Percentiles rank a stretch among this genome's conserved stretches.
Conservation (phyloP, 2,329 filamentous ascomycete genomes). For the Talaromyces islandicus region DNA sequence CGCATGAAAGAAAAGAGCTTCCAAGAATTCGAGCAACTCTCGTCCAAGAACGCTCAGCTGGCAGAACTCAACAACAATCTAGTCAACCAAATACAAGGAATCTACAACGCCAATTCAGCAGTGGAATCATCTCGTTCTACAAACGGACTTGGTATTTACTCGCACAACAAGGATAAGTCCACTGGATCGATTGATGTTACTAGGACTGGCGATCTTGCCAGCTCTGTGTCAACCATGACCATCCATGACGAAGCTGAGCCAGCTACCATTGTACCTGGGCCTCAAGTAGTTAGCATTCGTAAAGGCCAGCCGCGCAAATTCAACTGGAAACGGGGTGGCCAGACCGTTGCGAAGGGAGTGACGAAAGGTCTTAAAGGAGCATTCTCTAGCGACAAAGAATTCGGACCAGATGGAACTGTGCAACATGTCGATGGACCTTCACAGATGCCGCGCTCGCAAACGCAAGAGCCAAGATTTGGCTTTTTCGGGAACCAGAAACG, state of each 20-base stretch:
- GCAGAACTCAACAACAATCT: slow-evolving; percentile 94
- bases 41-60: slow-evolving; percentile 88
- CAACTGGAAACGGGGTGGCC: slow-evolving; percentile 97
- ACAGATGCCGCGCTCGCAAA: slow-evolving; percentile 32
- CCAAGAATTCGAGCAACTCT: slow-evolving; percentile 91
- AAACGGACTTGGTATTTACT: slow-evolving; percentile 59
- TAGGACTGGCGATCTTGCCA: slow-evolving; percentile 46
- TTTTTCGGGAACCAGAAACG: slow-evolving; percentile 57
- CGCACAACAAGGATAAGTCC: slow-evolving; percentile 47
- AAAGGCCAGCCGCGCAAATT: slow-evolving; percentile 95
- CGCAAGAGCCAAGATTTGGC: slow-evolving; percentile 53
- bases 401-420: slow-evolving; percentile 6
- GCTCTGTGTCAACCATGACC: slow-evolving; percentile 51
- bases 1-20: slow-evolving; percentile 88
- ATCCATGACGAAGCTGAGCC: slow-evolving; percentile 62
- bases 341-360: slow-evolving; percentile 89
- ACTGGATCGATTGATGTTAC: slow-evolving; percentile 38
- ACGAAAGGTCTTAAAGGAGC: slow-evolving; percentile 91
- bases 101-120: slow-evolving; percentile 67
- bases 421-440: slow-evolving; percentile 21
- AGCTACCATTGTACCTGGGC: slow-evolving; percentile 58
- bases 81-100: slow-evolving; percentile 86
- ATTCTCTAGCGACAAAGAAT: slow-evolving; percentile 60
- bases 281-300: slow-evolving; percentile 91
- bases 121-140: slow-evolving; percentile 23